Percentiles rank a stretch among this genome's conserved stretches.
Evolutionary conservation across 768 basidiomycete genomes (phyloP).

Genomic region (Lactarius tabidus): DNA sequence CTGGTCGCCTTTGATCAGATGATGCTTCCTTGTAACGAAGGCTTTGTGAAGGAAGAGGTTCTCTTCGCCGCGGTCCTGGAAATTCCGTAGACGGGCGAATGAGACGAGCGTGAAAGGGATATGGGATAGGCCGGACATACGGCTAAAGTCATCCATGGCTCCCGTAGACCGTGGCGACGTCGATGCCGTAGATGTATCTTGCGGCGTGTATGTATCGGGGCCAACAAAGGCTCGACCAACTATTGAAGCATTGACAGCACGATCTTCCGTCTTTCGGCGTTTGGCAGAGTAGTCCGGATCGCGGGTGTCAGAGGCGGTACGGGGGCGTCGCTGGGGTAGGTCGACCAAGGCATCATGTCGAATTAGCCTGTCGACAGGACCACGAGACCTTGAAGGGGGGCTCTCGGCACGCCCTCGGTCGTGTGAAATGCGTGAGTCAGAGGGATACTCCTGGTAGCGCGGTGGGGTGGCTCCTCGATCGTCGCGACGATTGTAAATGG

Average conservation of each 20-base stretch:
- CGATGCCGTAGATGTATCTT: constrained; percentile 16
- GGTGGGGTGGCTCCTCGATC: constrained; percentile 19
- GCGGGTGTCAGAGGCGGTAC: constrained; percentile 11
- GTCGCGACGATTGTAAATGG: constrained; percentile 18
- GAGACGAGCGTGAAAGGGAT: constrained; percentile 13
- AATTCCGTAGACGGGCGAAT: constrained; percentile 14
- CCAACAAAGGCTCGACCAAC: constrained; percentile 18
- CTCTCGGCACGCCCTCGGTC: constrained; percentile 18
- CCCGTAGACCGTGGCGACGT: constrained; percentile 21
- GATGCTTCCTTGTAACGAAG: constrained; percentile 23
- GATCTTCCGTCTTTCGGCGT: constrained; percentile 22
- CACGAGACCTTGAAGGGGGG: constrained; percentile 18
- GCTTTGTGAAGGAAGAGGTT: constrained; percentile 25
- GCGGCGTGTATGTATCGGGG: constrained; percentile 10
- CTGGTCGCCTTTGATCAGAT: constrained; percentile 4
- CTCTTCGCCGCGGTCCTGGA: constrained; percentile 23
- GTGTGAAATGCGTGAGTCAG: constrained; percentile 10
- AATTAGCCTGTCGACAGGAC: not conserved
- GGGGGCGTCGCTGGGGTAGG: constrained; percentile 21
- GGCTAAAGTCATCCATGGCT: constrained; percentile 17
- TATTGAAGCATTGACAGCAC: constrained; percentile 8
- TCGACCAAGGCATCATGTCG: constrained; percentile 18
- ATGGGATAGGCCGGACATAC: constrained; percentile 25
- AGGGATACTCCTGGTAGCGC: constrained; percentile 17
- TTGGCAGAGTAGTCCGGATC: constrained; percentile 21